These are phyloP conservation scores for Conticribra guillardii DNA, from an alignment of 108 stramenopile species.

Conservation along the genomic window DNA sequence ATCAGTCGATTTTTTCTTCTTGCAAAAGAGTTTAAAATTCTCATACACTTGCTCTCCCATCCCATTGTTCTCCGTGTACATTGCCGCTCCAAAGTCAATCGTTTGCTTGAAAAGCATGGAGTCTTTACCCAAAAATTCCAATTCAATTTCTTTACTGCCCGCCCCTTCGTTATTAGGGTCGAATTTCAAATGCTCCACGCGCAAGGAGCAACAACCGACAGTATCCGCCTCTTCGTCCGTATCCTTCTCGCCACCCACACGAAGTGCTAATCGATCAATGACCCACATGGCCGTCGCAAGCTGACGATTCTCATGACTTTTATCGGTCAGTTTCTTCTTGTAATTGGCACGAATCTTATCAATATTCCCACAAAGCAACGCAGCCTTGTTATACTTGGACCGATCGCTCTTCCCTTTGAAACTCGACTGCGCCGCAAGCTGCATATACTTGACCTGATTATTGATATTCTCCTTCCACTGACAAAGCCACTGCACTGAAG, in stretches of 20 bases:
- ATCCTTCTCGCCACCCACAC: conserved; percentile 99
- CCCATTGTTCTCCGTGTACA: conserved; percentile 85
- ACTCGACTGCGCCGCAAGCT: conserved; percentile 94
- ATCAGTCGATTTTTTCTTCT: conserved; percentile 86
- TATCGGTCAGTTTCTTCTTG: conserved; percentile 84
- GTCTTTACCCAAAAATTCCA: conserved; percentile 99
- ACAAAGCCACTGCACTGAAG: conserved; percentile 96
- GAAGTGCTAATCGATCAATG: conserved; percentile 98
- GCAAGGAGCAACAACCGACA: conserved; percentile 99
- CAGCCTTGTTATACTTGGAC: conserved; percentile 98
- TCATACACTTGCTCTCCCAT: conserved; percentile 90
- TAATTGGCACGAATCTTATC: conserved; percentile 92
- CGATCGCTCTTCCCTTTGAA: conserved; percentile 99
- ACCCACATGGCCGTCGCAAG: conserved; percentile 99
- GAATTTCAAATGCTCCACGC: conserved; percentile 98
- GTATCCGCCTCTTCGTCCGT: conserved; percentile 99
- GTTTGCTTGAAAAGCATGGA: conserved; percentile 99
- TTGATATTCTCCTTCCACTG: conserved; percentile 99
- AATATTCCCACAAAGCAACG: conserved; percentile 95
- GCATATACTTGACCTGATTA: conserved; percentile 97
- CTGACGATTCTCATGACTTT: conserved; percentile 82
- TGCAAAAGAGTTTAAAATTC: conserved; percentile 91
- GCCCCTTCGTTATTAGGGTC: conserved; percentile 80
- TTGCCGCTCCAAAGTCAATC: conserved; percentile 91
- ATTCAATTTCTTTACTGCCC: conserved; percentile 90